Conservation (phyloP, 768 basidiomycete genomes). For the Tylopilus felleus region DNA sequence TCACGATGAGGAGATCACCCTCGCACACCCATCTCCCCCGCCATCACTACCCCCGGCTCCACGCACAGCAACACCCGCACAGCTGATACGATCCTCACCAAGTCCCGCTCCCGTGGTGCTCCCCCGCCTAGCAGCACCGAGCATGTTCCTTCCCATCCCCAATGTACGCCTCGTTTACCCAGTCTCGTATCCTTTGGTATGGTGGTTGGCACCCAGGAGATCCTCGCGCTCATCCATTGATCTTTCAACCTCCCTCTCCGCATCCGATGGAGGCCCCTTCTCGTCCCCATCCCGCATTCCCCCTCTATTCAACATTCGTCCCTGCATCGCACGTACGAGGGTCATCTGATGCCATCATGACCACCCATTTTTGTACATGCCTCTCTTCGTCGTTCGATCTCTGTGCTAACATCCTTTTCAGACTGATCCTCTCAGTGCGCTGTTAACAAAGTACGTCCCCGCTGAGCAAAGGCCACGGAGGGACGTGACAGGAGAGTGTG, state of each 20-base stretch:
- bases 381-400: not conserved
- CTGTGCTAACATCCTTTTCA: slow-evolving; percentile 29
- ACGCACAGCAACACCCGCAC: slow-evolving; percentile 32
- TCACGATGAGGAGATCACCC: slow-evolving; percentile 35
- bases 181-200: slow-evolving; percentile 51
- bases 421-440: slow-evolving; percentile 81
- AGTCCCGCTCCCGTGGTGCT: slow-evolving; percentile 45
- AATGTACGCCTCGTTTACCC: slow-evolving; percentile 63
- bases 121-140: slow-evolving; percentile 65
- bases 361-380: slow-evolving; percentile 6
- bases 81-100: slow-evolving; percentile 15
- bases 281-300: not conserved
- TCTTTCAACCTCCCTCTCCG: slow-evolving; percentile 12
- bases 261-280: not conserved
- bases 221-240: slow-evolving; percentile 36
- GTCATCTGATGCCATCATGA: slow-evolving; percentile 3
- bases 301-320: slow-evolving; percentile 3
- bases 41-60: not conserved
- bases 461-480: slow-evolving; percentile 71
- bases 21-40: slow-evolving; percentile 40
- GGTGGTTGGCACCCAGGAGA: slow-evolving; percentile 49
- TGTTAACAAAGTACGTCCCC: slow-evolving; percentile 82
- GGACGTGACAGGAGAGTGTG: slow-evolving; percentile 74
- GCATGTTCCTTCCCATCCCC: slow-evolving; percentile 86
- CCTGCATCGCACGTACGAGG: slow-evolving; percentile 3